phyloP scores from a whole-genome alignment of 1,284 basidiomycete genomes.

The Anthracocystis panici-leucophaei region DNA sequence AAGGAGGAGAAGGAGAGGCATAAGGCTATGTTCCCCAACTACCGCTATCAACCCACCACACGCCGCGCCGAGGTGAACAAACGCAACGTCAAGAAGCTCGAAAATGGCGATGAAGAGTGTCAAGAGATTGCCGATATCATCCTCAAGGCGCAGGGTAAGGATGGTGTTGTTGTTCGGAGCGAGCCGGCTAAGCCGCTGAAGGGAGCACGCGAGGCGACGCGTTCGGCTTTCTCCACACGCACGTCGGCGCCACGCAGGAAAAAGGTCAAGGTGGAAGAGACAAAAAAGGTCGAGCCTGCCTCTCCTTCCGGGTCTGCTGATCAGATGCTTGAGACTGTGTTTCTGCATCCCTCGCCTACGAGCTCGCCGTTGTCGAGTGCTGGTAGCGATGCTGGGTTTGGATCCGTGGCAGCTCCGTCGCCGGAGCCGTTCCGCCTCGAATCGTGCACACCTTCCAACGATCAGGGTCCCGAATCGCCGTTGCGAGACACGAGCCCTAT shows the following conservation, averaged over 20 bases:
- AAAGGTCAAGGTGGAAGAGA: conserved; percentile 8
- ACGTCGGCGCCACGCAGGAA: conserved; percentile 9
- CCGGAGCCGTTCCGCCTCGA: conserved; percentile 22
- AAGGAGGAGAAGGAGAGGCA: conserved; percentile 61
- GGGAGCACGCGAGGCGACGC: conserved; percentile 32
- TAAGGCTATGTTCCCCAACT: conserved; percentile 57
- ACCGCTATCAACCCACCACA: conserved; percentile 60
- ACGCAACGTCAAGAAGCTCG: conserved; percentile 53
- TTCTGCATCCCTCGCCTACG: conserved; percentile 31
- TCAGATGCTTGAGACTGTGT: conserved; percentile 32
- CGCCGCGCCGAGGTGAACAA: conserved; percentile 36
- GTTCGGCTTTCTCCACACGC: not conserved
- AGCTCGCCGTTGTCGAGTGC: conserved; percentile 11
- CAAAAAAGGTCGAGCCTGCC: not conserved
- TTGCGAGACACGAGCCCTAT: not conserved
- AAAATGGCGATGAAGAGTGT: conserved; percentile 59
- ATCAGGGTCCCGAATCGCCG: not conserved
- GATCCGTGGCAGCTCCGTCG: conserved; percentile 5
- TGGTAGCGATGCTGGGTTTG: not conserved
- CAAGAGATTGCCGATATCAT: conserved; percentile 63
- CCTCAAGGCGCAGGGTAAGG: conserved; percentile 56
- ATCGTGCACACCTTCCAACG: conserved; percentile 15
- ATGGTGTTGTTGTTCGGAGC: conserved; percentile 36
- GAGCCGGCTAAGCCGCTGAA: conserved; percentile 21
- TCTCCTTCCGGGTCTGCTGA: not conserved